Evolutionary conservation across 2,329 filamentous ascomycete species (phyloP).

Genomic region (Diaporthe sp.): DNA sequence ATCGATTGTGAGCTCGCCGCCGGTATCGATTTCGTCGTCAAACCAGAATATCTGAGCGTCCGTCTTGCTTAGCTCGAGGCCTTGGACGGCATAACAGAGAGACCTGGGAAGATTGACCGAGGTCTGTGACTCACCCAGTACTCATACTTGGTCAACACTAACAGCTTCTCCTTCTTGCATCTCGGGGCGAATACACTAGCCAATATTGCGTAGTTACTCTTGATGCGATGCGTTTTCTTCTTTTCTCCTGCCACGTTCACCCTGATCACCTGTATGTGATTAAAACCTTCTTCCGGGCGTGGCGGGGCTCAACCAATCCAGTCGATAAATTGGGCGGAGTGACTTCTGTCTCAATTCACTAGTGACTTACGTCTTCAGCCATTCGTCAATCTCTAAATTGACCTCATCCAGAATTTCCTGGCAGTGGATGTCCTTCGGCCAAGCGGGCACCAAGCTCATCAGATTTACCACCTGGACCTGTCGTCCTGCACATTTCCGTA

Average conservation of each 20-base stretch:
- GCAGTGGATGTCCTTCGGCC: not conserved
- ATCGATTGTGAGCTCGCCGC: slow-evolving; percentile 16
- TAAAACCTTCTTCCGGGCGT: not conserved
- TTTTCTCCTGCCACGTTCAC: slow-evolving; percentile 1
- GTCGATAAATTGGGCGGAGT: not conserved
- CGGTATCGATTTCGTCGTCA: not conserved
- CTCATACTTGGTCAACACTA: slow-evolving; percentile 5
- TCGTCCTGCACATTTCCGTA: not conserved
- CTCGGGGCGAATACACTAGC: not conserved
- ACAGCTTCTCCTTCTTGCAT: not conserved
- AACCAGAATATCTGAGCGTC: not conserved
- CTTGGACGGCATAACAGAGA: not conserved
- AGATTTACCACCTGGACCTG: not conserved
- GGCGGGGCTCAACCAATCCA: not conserved
- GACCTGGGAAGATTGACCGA: fast-evolving
- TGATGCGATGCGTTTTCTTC: not conserved
- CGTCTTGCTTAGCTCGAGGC: not conserved
- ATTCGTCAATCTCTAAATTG: not conserved
- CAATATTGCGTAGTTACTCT: not conserved
- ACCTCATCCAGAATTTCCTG: not conserved
- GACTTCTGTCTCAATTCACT: not conserved
- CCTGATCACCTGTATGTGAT: not conserved
- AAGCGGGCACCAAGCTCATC: not conserved
- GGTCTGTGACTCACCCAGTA: not conserved
- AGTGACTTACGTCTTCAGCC: slow-evolving; percentile 12